These are phyloP conservation scores for Selaginella moellendorffii DNA, from an alignment of 75 land plant species.

Conservation along the genomic window DNA sequence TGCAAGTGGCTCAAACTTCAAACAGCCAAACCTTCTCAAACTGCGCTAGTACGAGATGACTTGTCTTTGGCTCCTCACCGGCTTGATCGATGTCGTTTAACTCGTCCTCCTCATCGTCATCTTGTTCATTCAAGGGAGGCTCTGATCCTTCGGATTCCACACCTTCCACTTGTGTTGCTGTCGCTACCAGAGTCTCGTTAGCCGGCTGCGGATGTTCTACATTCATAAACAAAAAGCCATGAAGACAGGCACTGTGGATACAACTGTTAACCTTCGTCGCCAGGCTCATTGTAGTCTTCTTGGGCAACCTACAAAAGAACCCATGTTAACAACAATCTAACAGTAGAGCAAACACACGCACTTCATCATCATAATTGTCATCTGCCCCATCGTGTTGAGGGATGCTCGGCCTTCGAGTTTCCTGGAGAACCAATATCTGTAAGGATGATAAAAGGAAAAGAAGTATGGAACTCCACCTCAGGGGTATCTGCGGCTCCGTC, in stretches of 20 bases:
- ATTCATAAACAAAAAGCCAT: background rate
- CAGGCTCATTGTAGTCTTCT: conserved; percentile 87
- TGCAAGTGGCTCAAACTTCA: background rate
- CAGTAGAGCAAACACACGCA: background rate
- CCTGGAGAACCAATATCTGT: no score
- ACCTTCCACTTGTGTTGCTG: conserved; percentile 30
- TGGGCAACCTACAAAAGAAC: conserved; percentile 42
- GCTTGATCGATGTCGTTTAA: conserved; percentile 70
- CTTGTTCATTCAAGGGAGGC: conserved; percentile 61
- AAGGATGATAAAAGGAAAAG: no score
- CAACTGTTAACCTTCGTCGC: conserved; percentile 46
- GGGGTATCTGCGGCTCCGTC: conserved; percentile 24
- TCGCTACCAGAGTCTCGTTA: conserved; percentile 26
- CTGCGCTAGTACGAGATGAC: conserved; percentile 84
- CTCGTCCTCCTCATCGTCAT: conserved; percentile 90
- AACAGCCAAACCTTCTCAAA: conserved; percentile 70
- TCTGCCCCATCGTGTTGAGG: conserved; percentile 81
- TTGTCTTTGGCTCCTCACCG: conserved; percentile 59
- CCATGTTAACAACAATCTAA: conserved; percentile 10
- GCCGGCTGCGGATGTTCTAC: conserved; percentile 31
- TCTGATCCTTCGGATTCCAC: conserved; percentile 60
- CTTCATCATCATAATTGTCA: conserved; percentile 69
- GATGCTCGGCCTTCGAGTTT: no score
- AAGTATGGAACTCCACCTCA: no score
- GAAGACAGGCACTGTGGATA: background rate